phyloP scores from a whole-genome alignment of 2,329 filamentous ascomycete genomes.

The Drechslerella stenobrocha region DNA sequence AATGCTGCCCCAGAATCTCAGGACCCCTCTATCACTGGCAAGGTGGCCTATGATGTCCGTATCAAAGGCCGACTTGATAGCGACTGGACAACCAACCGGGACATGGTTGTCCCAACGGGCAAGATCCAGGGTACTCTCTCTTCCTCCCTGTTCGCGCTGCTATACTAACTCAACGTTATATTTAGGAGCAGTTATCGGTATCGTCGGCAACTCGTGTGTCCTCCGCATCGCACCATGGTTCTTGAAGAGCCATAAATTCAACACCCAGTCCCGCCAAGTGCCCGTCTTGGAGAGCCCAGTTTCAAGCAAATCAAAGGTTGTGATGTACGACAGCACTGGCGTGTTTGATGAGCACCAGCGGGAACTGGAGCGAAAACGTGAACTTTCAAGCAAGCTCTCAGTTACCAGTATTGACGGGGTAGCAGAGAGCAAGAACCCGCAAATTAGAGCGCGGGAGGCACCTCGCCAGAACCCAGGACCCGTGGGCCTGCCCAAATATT shows the following conservation, averaged over 20 bases:
- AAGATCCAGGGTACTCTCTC: conserved; percentile 17
- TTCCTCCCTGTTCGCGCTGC: background rate
- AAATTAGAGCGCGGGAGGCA: background rate
- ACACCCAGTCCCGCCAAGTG: conserved; percentile 11
- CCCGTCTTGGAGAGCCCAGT: conserved; percentile 20
- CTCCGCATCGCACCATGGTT: conserved; percentile 35
- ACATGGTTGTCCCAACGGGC: conserved; percentile 11
- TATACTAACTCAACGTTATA: background rate
- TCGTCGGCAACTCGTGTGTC: conserved; percentile 20
- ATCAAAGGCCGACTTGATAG: conserved; percentile 8
- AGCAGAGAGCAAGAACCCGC: background rate
- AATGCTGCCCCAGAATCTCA: conserved; percentile 6
- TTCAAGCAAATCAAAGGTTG: conserved; percentile 18
- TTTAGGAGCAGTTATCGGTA: conserved; percentile 31
- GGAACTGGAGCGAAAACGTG: conserved; percentile 16
- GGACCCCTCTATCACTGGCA: conserved; percentile 30
- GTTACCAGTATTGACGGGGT: conserved; percentile 16
- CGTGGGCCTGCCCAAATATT: conserved; percentile 11
- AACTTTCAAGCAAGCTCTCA: conserved; percentile 8
- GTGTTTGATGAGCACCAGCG: conserved; percentile 26
- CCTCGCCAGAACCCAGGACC: conserved; percentile 3
- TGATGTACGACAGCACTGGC: conserved; percentile 6
- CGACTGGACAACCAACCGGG: conserved; percentile 18
- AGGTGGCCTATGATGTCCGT: conserved; percentile 26
- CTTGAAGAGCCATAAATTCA: conserved; percentile 19